These are phyloP conservation scores for Aspergillus indologenus DNA, from an alignment of 495 filamentous ascomycete genomes.

Conservation along the genomic window DNA sequence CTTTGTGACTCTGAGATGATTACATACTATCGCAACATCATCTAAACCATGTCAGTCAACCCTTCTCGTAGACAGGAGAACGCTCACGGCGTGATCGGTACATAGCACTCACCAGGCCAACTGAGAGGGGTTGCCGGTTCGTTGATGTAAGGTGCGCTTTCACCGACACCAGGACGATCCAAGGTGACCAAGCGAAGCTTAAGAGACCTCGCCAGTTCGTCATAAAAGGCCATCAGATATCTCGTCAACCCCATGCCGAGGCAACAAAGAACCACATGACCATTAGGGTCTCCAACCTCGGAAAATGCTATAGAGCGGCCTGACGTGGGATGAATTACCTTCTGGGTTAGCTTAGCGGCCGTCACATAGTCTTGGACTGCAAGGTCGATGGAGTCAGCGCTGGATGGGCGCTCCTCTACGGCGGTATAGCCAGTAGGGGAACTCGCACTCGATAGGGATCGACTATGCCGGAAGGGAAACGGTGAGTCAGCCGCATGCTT, in stretches of 20 bases:
- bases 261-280: constrained; percentile 92
- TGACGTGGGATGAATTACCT: constrained; percentile 77
- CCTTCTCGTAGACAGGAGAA: neutral
- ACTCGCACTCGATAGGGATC: constrained; percentile 36
- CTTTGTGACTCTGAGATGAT: constrained; percentile 86
- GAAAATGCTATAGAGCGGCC: constrained; percentile 91
- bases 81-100: neutral
- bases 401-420: constrained; percentile 58
- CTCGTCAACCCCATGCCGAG: constrained; percentile 97
- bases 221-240: constrained; percentile 96
- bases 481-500: constrained; percentile 37
- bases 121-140: constrained; percentile 79
- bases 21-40: constrained; percentile 93
- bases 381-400: constrained; percentile 82
- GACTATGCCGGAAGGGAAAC: constrained; percentile 39
- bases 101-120: constrained; percentile 78
- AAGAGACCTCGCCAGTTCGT: constrained; percentile 86
- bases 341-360: constrained; percentile 81
- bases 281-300: constrained; percentile 90
- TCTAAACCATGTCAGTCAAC: constrained; percentile 49
- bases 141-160: constrained; percentile 79
- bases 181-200: constrained; percentile 89
- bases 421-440: constrained; percentile 30
- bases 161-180: constrained; percentile 91
- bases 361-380: constrained; percentile 83